Evolutionary conservation across 495 filamentous ascomycete species (phyloP).

Genomic region (Paragyromitra xinjiangensis): DNA sequence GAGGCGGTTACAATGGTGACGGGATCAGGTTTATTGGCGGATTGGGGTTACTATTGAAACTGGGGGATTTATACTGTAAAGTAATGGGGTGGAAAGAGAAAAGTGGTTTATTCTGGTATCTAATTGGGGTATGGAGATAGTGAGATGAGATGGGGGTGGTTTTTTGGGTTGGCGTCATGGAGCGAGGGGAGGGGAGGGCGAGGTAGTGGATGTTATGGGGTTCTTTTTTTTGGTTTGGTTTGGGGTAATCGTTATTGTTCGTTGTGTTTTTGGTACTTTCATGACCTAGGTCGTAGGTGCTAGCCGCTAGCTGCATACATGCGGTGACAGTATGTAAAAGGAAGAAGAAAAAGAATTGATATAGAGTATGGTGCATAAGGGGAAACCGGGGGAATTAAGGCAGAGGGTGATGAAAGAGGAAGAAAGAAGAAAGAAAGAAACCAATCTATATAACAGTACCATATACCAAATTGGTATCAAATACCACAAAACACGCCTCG

Average conservation of each 20-base stretch:
- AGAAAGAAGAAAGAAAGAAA: constrained; percentile 8
- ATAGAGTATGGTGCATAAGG: not conserved
- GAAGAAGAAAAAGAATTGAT: not conserved
- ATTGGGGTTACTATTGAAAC: not conserved
- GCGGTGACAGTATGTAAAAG: not conserved
- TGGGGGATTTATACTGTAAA: not conserved
- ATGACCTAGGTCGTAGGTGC: not conserved
- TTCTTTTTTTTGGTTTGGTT: too few relatives aligned
- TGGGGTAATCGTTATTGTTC: too few relatives aligned
- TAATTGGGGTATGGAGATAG: not conserved
- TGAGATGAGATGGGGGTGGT: not conserved
- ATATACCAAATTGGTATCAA: not conserved
- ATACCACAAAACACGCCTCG: constrained; percentile 18
- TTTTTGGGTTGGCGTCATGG: not conserved
- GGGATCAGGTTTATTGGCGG: not conserved
- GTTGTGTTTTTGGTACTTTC: not conserved
- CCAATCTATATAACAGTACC: constrained; percentile 14
- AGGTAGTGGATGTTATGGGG: too few relatives aligned
- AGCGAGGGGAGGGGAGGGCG: too few relatives aligned
- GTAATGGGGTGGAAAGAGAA: not conserved
- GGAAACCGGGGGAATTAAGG: not conserved
- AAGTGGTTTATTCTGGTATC: not conserved
- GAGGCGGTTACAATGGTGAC: not conserved
- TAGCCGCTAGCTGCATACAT: not conserved
- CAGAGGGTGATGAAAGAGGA: not conserved